Percentiles rank a stretch among this genome's conserved stretches.
Conservation (phyloP, 2,329 filamentous ascomycete species). For the Beauveria asiatica region DNA sequence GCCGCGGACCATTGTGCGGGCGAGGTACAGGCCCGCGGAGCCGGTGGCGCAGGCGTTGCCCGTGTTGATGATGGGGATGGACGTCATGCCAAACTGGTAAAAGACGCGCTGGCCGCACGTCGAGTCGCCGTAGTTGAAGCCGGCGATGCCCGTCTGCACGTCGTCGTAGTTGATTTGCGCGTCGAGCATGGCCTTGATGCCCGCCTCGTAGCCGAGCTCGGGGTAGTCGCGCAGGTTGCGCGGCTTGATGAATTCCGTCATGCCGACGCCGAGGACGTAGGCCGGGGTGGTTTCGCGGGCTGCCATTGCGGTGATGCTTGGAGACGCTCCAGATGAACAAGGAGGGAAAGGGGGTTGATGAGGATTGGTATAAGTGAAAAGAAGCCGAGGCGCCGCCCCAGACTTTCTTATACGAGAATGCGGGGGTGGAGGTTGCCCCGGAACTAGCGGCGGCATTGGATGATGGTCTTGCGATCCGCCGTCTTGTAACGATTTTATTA, state of each 20-base stretch:
- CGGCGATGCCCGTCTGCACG: slow-evolving; percentile 86
- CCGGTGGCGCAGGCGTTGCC: slow-evolving; percentile 98
- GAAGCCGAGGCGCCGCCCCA: slow-evolving; percentile 1
- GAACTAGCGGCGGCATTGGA: neutral
- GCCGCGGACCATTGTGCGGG: slow-evolving; percentile 65
- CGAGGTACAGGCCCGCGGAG: slow-evolving; percentile 80
- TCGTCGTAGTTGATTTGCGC: slow-evolving; percentile 95
- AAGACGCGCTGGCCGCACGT: slow-evolving; percentile 95
- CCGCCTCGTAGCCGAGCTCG: slow-evolving; percentile 87
- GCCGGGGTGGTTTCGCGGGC: slow-evolving; percentile 18
- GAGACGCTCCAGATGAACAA: neutral
- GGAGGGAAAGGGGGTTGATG: neutral
- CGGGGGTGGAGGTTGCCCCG: neutral
- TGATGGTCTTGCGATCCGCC: neutral
- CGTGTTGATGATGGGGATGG: slow-evolving; percentile 93
- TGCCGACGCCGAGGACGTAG: slow-evolving; percentile 94
- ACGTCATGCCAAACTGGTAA: slow-evolving; percentile 97
- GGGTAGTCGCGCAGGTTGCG: slow-evolving; percentile 90
- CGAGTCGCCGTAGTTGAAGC: slow-evolving; percentile 94
- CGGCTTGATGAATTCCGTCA: slow-evolving; percentile 99
- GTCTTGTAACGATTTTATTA: neutral
- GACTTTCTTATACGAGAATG: neutral
- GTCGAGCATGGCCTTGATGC: slow-evolving; percentile 78
- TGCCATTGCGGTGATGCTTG: neutral
- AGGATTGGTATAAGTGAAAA: neutral